Percentiles rank a stretch among this genome's conserved stretches.
Conservation (phyloP, 2,329 filamentous ascomycete species). For the Colletotrichum musicola region DNA sequence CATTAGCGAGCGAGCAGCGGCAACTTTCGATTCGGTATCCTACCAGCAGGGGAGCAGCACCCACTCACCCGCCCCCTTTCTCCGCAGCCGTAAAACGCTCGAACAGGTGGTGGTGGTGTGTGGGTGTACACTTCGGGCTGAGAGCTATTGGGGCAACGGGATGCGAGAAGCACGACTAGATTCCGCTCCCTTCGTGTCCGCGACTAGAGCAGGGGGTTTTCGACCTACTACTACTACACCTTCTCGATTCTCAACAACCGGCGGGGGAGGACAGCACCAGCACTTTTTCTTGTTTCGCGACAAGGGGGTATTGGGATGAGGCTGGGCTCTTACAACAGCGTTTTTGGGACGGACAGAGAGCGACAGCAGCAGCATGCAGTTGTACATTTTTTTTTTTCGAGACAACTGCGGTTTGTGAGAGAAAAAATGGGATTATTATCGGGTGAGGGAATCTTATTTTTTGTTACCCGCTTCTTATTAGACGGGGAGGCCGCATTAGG, state of each 20-base stretch:
- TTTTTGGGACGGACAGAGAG: conserved; percentile 2
- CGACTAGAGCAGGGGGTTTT: conserved; percentile 9
- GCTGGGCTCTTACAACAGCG: conserved; percentile 5
- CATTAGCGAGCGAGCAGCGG: conserved; percentile 37
- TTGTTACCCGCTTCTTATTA: conserved; percentile 16
- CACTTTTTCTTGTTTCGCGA: conserved; percentile 9
- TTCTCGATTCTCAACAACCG: conserved; percentile 13
- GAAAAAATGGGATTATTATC: conserved; percentile 25
- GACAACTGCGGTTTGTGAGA: conserved; percentile 15
- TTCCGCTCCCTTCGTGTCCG: conserved; percentile 2
- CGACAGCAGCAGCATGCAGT: conserved; percentile 1
- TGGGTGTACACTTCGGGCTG: no score
- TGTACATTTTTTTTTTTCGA: not conserved
- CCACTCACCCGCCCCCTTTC: not conserved
- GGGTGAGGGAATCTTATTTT: conserved; percentile 21
- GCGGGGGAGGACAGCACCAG: conserved; percentile 34
- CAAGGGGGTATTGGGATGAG: conserved; percentile 24
- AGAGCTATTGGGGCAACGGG: conserved; percentile 17
- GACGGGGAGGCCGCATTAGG: conserved; percentile 33
- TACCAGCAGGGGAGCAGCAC: conserved; percentile 2
- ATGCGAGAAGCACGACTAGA: not conserved
- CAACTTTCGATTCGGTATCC: conserved; percentile 34
- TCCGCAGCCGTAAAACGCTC: conserved; percentile 14
- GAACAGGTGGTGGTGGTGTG: not conserved
- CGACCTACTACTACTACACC: conserved; percentile 5